Percentiles rank a stretch among this genome's conserved stretches.
Evolutionary conservation across 2,329 filamentous ascomycete species (phyloP).

Genomic region (Fusarium metavorans): DNA sequence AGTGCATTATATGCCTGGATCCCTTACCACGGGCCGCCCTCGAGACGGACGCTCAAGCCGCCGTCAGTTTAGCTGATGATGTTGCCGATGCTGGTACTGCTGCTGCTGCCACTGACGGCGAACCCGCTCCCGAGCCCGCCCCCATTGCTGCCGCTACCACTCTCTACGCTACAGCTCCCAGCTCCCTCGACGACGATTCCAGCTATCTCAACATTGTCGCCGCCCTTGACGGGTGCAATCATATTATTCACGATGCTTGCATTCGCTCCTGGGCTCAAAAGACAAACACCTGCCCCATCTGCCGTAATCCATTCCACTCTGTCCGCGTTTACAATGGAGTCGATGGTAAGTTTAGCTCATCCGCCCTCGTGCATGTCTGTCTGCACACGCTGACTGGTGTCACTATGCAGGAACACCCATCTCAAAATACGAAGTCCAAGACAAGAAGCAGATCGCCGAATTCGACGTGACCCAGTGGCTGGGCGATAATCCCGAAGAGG

Average conservation of each 20-base stretch:
- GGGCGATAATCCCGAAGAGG: conserved; percentile 78
- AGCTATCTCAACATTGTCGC: conserved; percentile 63
- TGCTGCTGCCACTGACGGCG: conserved; percentile 38
- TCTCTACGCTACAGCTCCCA: conserved; percentile 31
- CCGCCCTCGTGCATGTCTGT: conserved; percentile 26
- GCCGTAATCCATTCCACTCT: conserved; percentile 89
- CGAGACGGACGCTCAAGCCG: conserved; percentile 32
- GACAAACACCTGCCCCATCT: conserved; percentile 98
- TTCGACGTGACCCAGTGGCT: conserved; percentile 82
- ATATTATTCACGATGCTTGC: conserved; percentile 93
- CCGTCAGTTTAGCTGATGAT: conserved; percentile 36
- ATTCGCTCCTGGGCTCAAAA: conserved; percentile 95
- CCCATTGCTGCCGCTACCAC: conserved; percentile 37
- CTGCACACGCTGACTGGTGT: conserved; percentile 33
- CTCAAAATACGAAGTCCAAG: conserved; percentile 75
- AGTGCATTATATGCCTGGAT: conserved; percentile 78
- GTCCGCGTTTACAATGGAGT: conserved; percentile 85
- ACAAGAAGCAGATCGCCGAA: conserved; percentile 90
- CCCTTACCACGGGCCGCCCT: conserved; percentile 58
- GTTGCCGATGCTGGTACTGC: conserved; percentile 35
- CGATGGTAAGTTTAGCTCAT: conserved; percentile 73
- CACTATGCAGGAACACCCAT: conserved; percentile 62
- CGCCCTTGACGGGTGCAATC: conserved; percentile 81
- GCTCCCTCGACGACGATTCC: conserved; percentile 45
- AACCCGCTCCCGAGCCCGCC: conserved; percentile 34